These are phyloP conservation scores for Fusarium floridanum DNA, from an alignment of 2,329 filamentous ascomycete genomes.

Conservation along the genomic window DNA sequence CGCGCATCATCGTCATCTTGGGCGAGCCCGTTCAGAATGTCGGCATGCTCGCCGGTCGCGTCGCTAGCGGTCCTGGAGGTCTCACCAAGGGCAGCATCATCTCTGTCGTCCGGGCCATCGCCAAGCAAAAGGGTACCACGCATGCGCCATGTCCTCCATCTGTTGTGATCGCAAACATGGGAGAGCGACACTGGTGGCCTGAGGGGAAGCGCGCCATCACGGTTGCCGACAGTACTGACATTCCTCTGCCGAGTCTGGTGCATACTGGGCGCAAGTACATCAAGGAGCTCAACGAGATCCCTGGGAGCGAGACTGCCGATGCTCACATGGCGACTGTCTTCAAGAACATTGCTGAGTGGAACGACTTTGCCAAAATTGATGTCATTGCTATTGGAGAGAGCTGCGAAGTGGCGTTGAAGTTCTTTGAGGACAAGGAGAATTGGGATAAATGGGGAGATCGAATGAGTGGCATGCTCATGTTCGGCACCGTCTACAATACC, in stretches of 20 bases:
- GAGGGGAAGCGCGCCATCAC: constrained; percentile 72
- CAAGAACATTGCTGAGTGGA: constrained; percentile 67
- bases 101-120: constrained; percentile 67
- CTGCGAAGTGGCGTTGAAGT: constrained; percentile 67
- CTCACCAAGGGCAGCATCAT: constrained; percentile 79
- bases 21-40: constrained; percentile 80
- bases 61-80: constrained; percentile 72
- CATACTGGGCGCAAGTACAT: constrained; percentile 68
- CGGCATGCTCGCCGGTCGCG: constrained; percentile 79
- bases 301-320: constrained; percentile 66
- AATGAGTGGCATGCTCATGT: constrained; percentile 62
- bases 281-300: constrained; percentile 69
- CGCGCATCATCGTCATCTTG: constrained; percentile 79
- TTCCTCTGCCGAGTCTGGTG: constrained; percentile 74
- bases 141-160: constrained; percentile 60
- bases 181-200: constrained; percentile 83
- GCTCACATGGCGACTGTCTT: constrained; percentile 79
- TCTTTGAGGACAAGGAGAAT: constrained; percentile 68
- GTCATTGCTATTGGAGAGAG: constrained; percentile 79
- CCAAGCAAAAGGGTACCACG: constrained; percentile 51
- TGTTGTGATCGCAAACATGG: constrained; percentile 82
- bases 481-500: constrained; percentile 61
- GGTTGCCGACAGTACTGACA: constrained; percentile 64
- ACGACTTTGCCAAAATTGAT: constrained; percentile 69
- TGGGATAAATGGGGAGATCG: constrained; percentile 60